Evolutionary conservation across 1,284 basidiomycete species (phyloP), one percentile per base, ranked within the genome.

Genomic region (Ceratorhiza oryzae-sativae): DNA sequence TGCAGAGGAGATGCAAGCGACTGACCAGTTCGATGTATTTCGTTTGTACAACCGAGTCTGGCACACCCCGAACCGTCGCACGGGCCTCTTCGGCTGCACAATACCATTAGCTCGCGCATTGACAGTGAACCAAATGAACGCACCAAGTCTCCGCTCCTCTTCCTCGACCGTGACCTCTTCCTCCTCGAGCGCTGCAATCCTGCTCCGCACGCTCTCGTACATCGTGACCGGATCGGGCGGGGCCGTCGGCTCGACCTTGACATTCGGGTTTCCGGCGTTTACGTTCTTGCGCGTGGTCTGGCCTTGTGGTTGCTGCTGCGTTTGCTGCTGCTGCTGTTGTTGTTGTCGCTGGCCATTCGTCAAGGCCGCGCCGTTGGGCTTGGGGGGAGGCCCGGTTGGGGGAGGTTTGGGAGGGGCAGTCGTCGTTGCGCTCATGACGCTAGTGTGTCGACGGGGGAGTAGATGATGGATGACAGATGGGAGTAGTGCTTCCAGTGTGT

Each of bases 11-110:
- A 74, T 62, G 73, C 70, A 74, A 61, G 20, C 12, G 10, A 80
- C 81, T 80, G 81, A 93, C 91, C 82, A 93, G 80, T 81, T 93
- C 92, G 78, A 93, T 87, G 80, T 93, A 93, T 81, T 92, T 93
- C 73, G 86, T 83, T 77, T 93, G 91, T 73, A 93, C 86, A 48
- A 87, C 88, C 76, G 87, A 92, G 78, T 93, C 91, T 73, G 86
- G 87, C 82, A 92, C 84, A 61, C 89, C 91, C 77, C 86, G 90
- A 75, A 93, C 90, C 9, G 88, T 88, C 80, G 89, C 90, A 80
- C 90, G 89, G 32, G 91, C 91, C 80, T 93, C 91, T 79, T 93
- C 91, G 63, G 91, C 91, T 93, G 77, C 53, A 75, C n/a, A 34
- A 18, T 18, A 20, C 59, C 60, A 62, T 73, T 30, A 27, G 48